phyloP scores from a whole-genome alignment of 2,329 filamentous ascomycete species.

The Phaeosphaeriaceae sp. region DNA sequence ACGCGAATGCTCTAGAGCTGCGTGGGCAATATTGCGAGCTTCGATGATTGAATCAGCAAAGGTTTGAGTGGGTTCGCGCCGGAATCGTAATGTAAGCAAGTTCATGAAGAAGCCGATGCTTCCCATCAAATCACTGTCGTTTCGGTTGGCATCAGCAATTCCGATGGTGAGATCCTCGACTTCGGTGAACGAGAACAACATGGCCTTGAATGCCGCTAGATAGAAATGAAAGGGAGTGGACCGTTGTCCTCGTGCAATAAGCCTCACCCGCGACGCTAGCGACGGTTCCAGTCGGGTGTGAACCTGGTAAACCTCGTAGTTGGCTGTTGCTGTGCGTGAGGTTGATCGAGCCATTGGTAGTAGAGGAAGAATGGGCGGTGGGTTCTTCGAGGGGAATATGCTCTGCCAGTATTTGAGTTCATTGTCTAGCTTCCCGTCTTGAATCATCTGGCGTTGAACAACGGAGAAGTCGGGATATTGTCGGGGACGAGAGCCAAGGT shows the following conservation, averaged over 20 bases:
- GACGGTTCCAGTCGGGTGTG: neutral
- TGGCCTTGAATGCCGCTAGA: slow-evolving; percentile 50
- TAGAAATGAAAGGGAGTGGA: slow-evolving; percentile 58
- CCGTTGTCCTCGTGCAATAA: slow-evolving; percentile 31
- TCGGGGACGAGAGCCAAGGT: slow-evolving; percentile 12
- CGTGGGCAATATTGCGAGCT: slow-evolving; percentile 18
- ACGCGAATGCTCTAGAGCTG: slow-evolving; percentile 32
- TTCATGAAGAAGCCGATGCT: slow-evolving; percentile 30
- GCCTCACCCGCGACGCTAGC: neutral
- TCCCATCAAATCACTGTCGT: slow-evolving; percentile 26
- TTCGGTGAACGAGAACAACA: slow-evolving; percentile 8
- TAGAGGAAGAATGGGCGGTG: neutral
- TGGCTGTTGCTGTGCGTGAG: neutral
- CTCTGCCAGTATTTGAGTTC: slow-evolving; percentile 15
- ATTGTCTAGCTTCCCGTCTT: slow-evolving; percentile 9
- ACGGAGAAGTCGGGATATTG: slow-evolving; percentile 18
- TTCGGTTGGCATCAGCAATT: slow-evolving; percentile 50
- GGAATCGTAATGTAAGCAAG: slow-evolving; percentile 48
- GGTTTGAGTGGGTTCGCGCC: neutral
- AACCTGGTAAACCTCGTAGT: slow-evolving; percentile 1
- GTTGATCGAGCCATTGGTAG: neutral
- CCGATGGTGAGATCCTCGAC: slow-evolving; percentile 50
- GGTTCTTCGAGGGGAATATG: neutral
- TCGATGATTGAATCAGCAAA: slow-evolving; percentile 26
- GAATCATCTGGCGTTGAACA: slow-evolving; percentile 6